Conservation (phyloP, 192 early-diverging fungal species). For the Chytriomyces confervae region DNA sequence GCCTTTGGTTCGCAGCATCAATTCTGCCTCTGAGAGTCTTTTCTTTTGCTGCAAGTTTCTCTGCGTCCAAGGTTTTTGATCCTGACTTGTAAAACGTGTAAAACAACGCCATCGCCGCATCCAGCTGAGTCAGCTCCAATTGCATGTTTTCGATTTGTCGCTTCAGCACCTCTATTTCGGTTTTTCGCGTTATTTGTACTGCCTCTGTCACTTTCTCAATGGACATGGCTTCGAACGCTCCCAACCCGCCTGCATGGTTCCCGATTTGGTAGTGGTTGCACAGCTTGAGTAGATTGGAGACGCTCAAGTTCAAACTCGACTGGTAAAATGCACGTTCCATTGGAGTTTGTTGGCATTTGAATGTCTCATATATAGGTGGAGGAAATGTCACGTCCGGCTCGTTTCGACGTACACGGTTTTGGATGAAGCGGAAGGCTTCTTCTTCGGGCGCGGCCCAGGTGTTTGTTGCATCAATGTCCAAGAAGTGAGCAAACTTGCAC, state of each 20-base stretch:
- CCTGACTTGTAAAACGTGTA: no score
- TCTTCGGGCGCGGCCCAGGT: not conserved
- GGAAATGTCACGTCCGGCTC: slow-evolving; percentile 21
- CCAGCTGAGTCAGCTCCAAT: not conserved
- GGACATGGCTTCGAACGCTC: slow-evolving; percentile 1
- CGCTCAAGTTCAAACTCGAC: not conserved
- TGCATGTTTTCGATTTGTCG: not conserved
- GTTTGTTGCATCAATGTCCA: not conserved
- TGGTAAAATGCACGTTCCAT: slow-evolving; percentile 14
- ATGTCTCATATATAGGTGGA: not conserved
- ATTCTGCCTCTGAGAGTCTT: no score
- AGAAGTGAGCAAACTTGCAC: slow-evolving; percentile 13
- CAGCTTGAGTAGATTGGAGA: slow-evolving; percentile 3
- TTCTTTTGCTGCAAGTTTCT: no score
- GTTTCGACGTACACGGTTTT: slow-evolving; percentile 17
- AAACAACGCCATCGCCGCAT: not conserved
- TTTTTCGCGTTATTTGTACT: slow-evolving; percentile 5
- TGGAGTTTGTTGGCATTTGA: not conserved
- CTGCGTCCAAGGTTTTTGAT: no score
- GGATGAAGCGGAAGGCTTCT: slow-evolving; percentile 8
- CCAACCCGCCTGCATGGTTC: not conserved
- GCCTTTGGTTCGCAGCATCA: not conserved
- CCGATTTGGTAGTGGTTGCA: slow-evolving; percentile 31
- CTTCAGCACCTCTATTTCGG: not conserved
- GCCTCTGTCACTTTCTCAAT: slow-evolving; percentile 25